Percentiles rank a stretch among this genome's conserved stretches.
Conservation (phyloP, 139 green algal species). For the Coelastrella sp. region DNA sequence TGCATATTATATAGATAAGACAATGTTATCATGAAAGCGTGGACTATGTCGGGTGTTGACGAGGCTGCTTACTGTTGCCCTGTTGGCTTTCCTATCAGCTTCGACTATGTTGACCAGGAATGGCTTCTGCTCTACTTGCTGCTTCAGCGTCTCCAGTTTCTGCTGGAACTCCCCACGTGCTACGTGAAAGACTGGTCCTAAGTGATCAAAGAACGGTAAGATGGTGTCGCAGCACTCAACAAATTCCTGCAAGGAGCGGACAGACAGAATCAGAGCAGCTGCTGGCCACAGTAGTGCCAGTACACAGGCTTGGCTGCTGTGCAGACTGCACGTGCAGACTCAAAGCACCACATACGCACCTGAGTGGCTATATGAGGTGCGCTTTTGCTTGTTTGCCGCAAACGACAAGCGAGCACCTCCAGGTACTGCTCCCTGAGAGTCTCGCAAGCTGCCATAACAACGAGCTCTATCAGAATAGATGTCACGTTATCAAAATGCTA, state of each 20-base stretch:
- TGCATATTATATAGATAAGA: not conserved
- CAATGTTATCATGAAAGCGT: not conserved
- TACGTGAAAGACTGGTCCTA: constrained; percentile 49
- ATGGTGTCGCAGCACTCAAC: constrained; percentile 47
- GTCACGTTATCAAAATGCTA: too few species aligned
- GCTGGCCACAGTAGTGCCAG: not conserved
- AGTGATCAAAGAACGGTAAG: constrained; percentile 59
- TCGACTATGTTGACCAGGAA: constrained; percentile 34
- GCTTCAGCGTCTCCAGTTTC: constrained; percentile 49
- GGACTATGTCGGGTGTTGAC: not conserved
- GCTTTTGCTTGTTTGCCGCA: constrained; percentile 29
- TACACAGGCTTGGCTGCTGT: not conserved
- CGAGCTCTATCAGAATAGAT: too few species aligned
- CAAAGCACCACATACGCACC: not conserved
- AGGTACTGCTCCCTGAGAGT: not conserved
- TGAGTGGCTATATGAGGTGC: constrained; percentile 6
- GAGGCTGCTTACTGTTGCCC: not conserved
- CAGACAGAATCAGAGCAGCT: not conserved
- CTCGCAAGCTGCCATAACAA: not conserved
- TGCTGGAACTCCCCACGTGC: constrained; percentile 39
- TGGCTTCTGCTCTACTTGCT: not conserved
- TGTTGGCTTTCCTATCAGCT: constrained; percentile 12
- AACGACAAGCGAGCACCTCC: not conserved
- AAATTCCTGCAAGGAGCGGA: constrained; percentile 43
- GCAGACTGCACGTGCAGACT: too few species aligned